Conservation (phyloP, 306 rosid genomes). For the Inga oerstediana region DNA sequence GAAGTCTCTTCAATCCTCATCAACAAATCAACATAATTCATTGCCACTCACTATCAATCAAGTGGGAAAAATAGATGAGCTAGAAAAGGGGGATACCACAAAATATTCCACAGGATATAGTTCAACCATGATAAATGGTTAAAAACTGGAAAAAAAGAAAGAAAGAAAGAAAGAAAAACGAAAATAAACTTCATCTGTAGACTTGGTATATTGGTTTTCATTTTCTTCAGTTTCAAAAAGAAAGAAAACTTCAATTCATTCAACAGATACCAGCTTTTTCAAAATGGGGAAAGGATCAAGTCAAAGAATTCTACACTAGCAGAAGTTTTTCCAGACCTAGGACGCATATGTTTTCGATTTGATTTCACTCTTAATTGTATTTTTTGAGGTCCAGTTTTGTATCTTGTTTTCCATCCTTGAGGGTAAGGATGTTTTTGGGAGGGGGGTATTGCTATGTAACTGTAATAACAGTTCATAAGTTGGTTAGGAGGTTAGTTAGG, state of each 20-base stretch:
- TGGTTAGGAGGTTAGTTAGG: no score
- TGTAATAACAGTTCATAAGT: no score
- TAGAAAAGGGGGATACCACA: background rate
- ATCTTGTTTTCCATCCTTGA: no score
- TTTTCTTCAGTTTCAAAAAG: background rate
- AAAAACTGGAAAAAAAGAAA: background rate
- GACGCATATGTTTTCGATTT: no score
- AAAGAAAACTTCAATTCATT: background rate
- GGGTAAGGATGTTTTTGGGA: no score
- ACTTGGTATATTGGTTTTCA: background rate
- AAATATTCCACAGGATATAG: constrained; percentile 11
- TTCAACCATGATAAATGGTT: background rate
- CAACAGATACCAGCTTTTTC: background rate
- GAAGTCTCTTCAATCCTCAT: constrained; percentile 26
- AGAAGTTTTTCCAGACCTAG: no score
- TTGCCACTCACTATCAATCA: constrained; percentile 30
- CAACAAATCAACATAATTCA: constrained; percentile 30
- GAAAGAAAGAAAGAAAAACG: no score
- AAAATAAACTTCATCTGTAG: background rate
- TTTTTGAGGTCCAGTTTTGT: no score
- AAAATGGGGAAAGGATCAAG: no score
- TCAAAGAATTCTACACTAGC: no score
- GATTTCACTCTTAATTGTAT: no score
- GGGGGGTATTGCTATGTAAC: no score
- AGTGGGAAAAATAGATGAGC: background rate